Percentiles rank a stretch among this genome's conserved stretches.
Conservation (phyloP, 108 stramenopile species). For the Tribonema minus region DNA sequence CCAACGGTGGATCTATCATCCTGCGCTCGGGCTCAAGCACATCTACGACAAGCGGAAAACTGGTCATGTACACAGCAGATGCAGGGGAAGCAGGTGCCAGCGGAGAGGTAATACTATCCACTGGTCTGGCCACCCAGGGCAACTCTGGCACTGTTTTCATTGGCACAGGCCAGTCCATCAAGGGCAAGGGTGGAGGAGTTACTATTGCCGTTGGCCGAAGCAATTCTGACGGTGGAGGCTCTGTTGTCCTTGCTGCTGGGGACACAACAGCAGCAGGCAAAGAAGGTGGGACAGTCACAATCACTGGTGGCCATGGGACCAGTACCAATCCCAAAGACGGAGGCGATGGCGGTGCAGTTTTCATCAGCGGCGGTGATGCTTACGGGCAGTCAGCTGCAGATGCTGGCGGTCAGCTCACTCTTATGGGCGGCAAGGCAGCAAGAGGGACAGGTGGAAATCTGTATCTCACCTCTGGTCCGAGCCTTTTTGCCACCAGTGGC, state of each 20-base stretch:
- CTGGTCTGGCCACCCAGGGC: conserved; percentile 44
- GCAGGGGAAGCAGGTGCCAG: conserved; percentile 43
- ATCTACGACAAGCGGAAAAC: conserved; percentile 24
- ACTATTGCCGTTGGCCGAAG: conserved; percentile 36
- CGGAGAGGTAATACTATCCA: conserved; percentile 44
- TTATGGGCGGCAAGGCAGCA: conserved; percentile 13
- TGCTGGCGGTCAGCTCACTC: conserved; percentile 25
- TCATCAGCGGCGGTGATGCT: conserved; percentile 57
- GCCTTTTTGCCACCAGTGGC: too few relatives aligned
- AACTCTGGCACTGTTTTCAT: conserved; percentile 44
- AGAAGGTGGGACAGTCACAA: conserved; percentile 6
- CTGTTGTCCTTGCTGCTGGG: conserved; percentile 43
- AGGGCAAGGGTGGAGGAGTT: conserved; percentile 30
- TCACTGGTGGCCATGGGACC: conserved; percentile 35
- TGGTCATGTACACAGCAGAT: conserved; percentile 44
- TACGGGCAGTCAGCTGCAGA: conserved; percentile 46
- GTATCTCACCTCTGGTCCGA: too few relatives aligned
- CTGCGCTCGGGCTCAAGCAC: conserved; percentile 18
- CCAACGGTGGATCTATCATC: conserved; percentile 31
- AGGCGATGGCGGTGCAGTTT: conserved; percentile 41
- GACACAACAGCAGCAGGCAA: conserved; percentile 27
- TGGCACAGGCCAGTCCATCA: conserved; percentile 36
- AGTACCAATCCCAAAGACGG: conserved; percentile 29
- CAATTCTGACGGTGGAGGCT: conserved; percentile 32
- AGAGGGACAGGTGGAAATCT: conserved; percentile 51